Percentiles rank a stretch among this genome's conserved stretches.
These are phyloP conservation scores for Acacia pycnantha DNA, from an alignment of 331 rosid genomes.

Conservation along the genomic window DNA sequence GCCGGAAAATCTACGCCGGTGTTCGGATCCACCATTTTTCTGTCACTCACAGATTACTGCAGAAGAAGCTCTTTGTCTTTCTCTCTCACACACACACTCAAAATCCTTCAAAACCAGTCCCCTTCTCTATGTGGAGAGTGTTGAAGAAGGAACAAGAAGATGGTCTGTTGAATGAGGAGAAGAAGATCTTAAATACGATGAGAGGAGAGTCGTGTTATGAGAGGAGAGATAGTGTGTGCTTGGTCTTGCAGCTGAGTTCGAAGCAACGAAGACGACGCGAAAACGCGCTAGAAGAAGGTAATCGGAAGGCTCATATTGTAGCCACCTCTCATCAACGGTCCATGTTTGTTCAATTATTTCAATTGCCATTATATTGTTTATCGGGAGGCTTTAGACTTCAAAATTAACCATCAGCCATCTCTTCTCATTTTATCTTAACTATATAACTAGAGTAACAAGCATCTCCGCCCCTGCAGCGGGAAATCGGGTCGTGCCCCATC, in stretches of 20 bases:
- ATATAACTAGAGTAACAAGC: too few species aligned
- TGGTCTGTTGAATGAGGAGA: neutral
- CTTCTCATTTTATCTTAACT: neutral
- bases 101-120: slow-evolving; percentile 13
- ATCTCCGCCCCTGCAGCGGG: too few species aligned
- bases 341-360: slow-evolving; percentile 41
- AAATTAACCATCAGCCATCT: neutral
- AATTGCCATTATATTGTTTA: slow-evolving; percentile 33
- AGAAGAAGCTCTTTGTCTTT: neutral
- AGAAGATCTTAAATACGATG: slow-evolving; percentile 27
- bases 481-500: too few species aligned
- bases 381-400: neutral
- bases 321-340: slow-evolving; percentile 75
- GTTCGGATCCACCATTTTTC: slow-evolving; percentile 59
- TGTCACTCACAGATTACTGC: neutral
- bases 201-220: slow-evolving; percentile 7
- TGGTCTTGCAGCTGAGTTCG: slow-evolving; percentile 22
- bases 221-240: slow-evolving; percentile 13
- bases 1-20: slow-evolving; percentile 65
- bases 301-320: slow-evolving; percentile 40
- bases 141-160: slow-evolving; percentile 8
- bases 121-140: slow-evolving; percentile 28
- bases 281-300: slow-evolving; percentile 48
- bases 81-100: neutral
- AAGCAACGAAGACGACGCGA: slow-evolving; percentile 48